phyloP scores from a whole-genome alignment of 2,329 filamentous ascomycete species.

The Cladosporium sp. region DNA sequence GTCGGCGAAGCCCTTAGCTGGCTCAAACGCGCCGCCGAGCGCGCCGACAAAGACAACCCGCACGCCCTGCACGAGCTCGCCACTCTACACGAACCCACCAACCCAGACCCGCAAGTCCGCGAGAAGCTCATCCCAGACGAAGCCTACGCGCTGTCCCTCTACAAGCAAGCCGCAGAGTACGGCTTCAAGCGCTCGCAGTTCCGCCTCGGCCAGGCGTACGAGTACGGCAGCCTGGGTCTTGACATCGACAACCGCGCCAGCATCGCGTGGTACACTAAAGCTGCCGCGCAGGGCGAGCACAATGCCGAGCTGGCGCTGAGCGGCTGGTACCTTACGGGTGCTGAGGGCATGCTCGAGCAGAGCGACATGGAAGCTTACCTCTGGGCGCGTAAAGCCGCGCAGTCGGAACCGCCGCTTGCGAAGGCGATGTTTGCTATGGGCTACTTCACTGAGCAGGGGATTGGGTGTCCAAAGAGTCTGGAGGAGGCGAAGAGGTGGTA shows the following conservation, averaged over 20 bases:
- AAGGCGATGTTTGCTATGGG: constrained; percentile 99
- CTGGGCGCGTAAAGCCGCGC: constrained; percentile 92
- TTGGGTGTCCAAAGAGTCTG: constrained; percentile 79
- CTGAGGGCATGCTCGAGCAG: constrained; percentile 81
- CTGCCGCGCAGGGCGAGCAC: constrained; percentile 90
- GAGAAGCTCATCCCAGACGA: constrained; percentile 81
- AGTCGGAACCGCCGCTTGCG: constrained; percentile 69
- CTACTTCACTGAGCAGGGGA: constrained; percentile 94
- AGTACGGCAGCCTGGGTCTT: constrained; percentile 83
- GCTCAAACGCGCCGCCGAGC: constrained; percentile 89
- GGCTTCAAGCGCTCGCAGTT: constrained; percentile 97
- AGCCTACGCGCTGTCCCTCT: constrained; percentile 75
- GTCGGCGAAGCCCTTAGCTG: constrained; percentile 84
- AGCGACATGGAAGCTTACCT: constrained; percentile 95
- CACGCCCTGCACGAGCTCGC: constrained; percentile 90
- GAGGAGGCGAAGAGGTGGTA: constrained; percentile 99
- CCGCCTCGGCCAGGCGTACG: constrained; percentile 81
- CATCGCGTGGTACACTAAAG: constrained; percentile 91
- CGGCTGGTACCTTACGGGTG: constrained; percentile 80
- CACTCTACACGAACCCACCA: constrained; percentile 63
- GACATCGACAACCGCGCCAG: constrained; percentile 79
- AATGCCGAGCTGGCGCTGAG: constrained; percentile 69
- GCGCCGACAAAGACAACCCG: constrained; percentile 84
- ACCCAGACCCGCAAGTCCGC: constrained; percentile 53
- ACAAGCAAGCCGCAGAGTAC: constrained; percentile 79